Conservation (phyloP, 331 rosid genomes). For the Pyrus hybrid region DNA sequence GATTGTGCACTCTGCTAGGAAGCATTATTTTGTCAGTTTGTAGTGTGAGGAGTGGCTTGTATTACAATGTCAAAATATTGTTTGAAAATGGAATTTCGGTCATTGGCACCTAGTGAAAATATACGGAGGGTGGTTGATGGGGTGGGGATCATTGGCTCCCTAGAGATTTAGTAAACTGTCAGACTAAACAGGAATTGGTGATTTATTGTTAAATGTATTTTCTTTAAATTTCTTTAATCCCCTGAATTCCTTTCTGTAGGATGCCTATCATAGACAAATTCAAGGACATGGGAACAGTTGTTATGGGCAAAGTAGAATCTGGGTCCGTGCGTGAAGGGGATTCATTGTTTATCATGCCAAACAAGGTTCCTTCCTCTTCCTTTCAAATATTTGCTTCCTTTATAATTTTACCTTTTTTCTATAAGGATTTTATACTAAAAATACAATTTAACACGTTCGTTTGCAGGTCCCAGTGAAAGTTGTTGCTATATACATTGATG, state of each 20-base stretch:
- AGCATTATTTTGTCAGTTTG: background rate
- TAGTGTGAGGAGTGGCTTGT: no score
- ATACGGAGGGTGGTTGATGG: background rate
- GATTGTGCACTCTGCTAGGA: background rate
- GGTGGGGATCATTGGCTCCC: background rate
- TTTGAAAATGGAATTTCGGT: background rate
- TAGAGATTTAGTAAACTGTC: background rate
- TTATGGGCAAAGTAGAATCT: constrained; percentile 98
- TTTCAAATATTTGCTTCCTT: background rate
- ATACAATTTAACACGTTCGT: background rate
- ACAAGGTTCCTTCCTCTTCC: constrained; percentile 40
- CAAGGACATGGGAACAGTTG: constrained; percentile 94
- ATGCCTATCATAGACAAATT: constrained; percentile 89
- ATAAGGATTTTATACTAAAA: background rate
- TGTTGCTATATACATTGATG: constrained; percentile 58
- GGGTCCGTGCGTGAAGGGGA: constrained; percentile 80
- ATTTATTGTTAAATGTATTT: background rate
- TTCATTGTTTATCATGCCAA: constrained; percentile 80
- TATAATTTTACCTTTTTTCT: background rate
- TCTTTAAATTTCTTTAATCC: constrained; percentile 9
- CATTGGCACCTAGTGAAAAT: background rate
- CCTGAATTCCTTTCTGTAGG: constrained; percentile 40
- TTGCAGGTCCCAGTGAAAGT: constrained; percentile 78
- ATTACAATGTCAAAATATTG: background rate
- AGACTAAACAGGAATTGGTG: background rate